phyloP scores from a whole-genome alignment of 2,329 filamentous ascomycete genomes.

The Xylaria sp. region DNA sequence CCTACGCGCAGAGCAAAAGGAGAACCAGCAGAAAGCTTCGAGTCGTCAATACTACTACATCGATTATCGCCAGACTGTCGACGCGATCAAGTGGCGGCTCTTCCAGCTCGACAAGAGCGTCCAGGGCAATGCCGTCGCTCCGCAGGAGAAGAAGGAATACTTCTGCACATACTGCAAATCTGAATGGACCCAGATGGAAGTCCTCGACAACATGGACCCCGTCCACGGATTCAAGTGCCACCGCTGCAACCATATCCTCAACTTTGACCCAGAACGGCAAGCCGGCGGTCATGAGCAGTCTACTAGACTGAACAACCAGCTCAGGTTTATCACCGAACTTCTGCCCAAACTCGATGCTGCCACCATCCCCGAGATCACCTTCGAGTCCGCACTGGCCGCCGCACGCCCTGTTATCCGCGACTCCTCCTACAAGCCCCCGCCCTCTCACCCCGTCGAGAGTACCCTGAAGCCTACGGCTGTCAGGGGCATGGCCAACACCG shows the following conservation, averaged over 20 bases:
- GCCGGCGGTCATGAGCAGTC: conserved; percentile 73
- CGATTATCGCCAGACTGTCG: conserved; percentile 90
- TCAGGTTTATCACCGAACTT: conserved; percentile 76
- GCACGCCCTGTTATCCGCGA: conserved; percentile 68
- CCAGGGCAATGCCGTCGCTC: conserved; percentile 78
- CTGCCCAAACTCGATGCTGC: conserved; percentile 77
- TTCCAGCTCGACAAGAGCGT: conserved; percentile 87
- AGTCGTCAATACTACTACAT: conserved; percentile 97
- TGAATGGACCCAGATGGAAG: conserved; percentile 89
- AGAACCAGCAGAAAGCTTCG: conserved; percentile 79
- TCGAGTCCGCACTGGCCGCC: conserved; percentile 67
- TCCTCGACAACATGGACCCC: conserved; percentile 73
- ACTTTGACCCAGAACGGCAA: conserved; percentile 67
- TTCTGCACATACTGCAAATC: conserved; percentile 79
- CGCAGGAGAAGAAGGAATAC: conserved; percentile 88
- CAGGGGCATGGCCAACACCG: conserved; percentile 67
- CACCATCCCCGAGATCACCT: conserved; percentile 73
- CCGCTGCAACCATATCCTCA: conserved; percentile 68
- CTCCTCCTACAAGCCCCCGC: conserved; percentile 65
- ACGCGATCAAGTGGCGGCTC: conserved; percentile 93
- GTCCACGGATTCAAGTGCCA: conserved; percentile 77
- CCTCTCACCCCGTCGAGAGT: conserved; percentile 60
- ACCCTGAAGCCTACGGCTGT: conserved; percentile 65
- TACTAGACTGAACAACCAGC: conserved; percentile 75
- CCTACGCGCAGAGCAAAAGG: conserved; percentile 74